These are phyloP conservation scores for Juglanconis oblonga DNA, from an alignment of 2,329 filamentous ascomycete species.

Conservation along the genomic window DNA sequence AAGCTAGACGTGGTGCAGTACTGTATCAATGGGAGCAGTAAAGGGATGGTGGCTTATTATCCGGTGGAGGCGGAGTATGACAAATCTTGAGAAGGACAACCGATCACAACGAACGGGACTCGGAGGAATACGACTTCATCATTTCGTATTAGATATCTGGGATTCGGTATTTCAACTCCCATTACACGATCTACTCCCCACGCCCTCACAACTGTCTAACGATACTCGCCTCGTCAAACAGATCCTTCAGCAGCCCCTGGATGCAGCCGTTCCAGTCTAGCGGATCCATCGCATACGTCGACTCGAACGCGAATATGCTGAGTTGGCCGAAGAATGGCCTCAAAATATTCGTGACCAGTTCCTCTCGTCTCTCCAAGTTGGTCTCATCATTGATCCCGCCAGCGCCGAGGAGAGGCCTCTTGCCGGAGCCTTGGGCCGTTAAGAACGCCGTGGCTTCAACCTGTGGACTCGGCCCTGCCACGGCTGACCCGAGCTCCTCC, in stretches of 20 bases:
- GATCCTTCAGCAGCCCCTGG: slow-evolving; percentile 63
- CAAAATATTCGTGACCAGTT: slow-evolving; percentile 73
- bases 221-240: slow-evolving; percentile 76
- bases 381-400: slow-evolving; percentile 56
- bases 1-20: slow-evolving; percentile 83
- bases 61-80: slow-evolving; percentile 30
- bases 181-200: background rate
- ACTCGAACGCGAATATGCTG: slow-evolving; percentile 92
- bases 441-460: slow-evolving; percentile 36
- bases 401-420: slow-evolving; percentile 48
- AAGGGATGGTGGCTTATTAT: slow-evolving; percentile 68
- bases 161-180: background rate
- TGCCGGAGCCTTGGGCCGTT: slow-evolving; percentile 33
- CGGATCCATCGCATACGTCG: slow-evolving; percentile 78
- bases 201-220: slow-evolving; percentile 51
- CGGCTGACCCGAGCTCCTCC: slow-evolving; percentile 62
- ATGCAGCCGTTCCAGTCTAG: slow-evolving; percentile 65
- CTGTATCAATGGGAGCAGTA: slow-evolving; percentile 86
- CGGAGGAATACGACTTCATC: background rate
- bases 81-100: background rate
- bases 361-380: slow-evolving; percentile 58
- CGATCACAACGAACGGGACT: background rate
- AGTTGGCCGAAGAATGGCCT: slow-evolving; percentile 87
- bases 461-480: slow-evolving; percentile 30
- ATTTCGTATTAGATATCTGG: background rate